These are phyloP conservation scores for Saccharata proteae DNA, from an alignment of 2,329 filamentous ascomycete genomes.

Conservation along the genomic window DNA sequence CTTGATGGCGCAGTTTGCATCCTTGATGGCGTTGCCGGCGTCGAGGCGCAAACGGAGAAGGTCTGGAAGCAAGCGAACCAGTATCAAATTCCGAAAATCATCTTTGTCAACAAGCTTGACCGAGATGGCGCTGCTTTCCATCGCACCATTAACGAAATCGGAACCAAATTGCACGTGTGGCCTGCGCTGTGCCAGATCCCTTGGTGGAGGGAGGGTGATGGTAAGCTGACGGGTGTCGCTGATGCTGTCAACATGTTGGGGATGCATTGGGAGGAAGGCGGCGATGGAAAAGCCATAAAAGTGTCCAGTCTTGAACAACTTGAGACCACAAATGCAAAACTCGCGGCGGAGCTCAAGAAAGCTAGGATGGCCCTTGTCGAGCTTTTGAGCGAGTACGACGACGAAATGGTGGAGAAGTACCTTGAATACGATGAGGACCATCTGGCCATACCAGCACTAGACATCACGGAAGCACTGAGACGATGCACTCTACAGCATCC, in stretches of 20 bases:
- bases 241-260: conserved; percentile 69
- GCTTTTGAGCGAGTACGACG: conserved; percentile 77
- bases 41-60: conserved; percentile 93
- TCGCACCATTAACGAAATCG: conserved; percentile 75
- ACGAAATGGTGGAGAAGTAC: conserved; percentile 72
- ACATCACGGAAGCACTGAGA: conserved; percentile 64
- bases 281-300: conserved; percentile 51
- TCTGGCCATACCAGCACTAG: conserved; percentile 48
- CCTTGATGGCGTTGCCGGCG: conserved; percentile 81
- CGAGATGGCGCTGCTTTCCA: conserved; percentile 73
- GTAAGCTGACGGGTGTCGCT: conserved; percentile 69
- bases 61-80: conserved; percentile 86
- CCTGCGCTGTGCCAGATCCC: conserved; percentile 90
- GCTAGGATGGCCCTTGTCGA: conserved; percentile 73
- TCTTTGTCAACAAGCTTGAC: conserved; percentile 78
- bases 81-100: conserved; percentile 71
- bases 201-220: conserved; percentile 69
- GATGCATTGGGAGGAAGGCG: conserved; percentile 57
- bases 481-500: conserved; percentile 55
- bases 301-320: conserved; percentile 45
- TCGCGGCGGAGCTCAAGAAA: conserved; percentile 56
- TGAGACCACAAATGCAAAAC: conserved; percentile 32
- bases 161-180: conserved; percentile 65
- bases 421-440: conserved; percentile 65
- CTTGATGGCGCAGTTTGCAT: conserved; percentile 88